Evolutionary conservation across 164 flowering plant genomes (phyloP), one percentile per base, ranked within the genome.

Genomic region (Warburgia ugandensis): DNA sequence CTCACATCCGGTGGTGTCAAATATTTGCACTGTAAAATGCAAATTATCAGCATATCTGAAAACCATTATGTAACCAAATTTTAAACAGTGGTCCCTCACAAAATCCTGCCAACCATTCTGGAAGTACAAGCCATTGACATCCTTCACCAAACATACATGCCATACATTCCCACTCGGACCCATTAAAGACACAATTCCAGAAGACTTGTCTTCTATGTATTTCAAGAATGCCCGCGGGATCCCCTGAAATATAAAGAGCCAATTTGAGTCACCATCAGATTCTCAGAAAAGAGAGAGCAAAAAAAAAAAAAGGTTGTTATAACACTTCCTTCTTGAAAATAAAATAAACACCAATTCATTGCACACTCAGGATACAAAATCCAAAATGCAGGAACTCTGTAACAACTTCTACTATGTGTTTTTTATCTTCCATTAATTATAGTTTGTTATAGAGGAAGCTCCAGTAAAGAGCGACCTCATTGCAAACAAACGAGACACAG

Each of bases 1-100:
- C 74, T 84, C 92, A 65, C 92, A 84, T 23, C 73, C 57, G 65
- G 69, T 81, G 41, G 47, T 51, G 60, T 78, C 86, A 65, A 82
- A 88, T 43, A 84, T 62, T 54, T 74, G 71, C 48, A 84, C 86
- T 2, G 65, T 61, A 49, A 84, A 84, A 17, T 1, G 50, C 68
- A 72, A 62, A 58, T 73, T 48, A 13, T 88, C 91, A 60, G 76
- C 66, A 58, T 88, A 76, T 61, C 77, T 69, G 28, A 88, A 79
- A 38, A 84, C 80, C 44, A 82, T 52, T 37, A 77, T 48, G 56
- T 88, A 84, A 12, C 79, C 82, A 22, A 45, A 45, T 45, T 68
- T 67, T 26, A 83, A 27, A 8, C 31, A 59, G 60, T 84, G 74
- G 61, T 79, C 88, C n/a, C 55, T 64, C 29, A 73, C 79, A 68